Percentiles rank a stretch among this genome's conserved stretches.
phyloP scores from a whole-genome alignment of 768 basidiomycete genomes.

The Lentinula boryana region DNA sequence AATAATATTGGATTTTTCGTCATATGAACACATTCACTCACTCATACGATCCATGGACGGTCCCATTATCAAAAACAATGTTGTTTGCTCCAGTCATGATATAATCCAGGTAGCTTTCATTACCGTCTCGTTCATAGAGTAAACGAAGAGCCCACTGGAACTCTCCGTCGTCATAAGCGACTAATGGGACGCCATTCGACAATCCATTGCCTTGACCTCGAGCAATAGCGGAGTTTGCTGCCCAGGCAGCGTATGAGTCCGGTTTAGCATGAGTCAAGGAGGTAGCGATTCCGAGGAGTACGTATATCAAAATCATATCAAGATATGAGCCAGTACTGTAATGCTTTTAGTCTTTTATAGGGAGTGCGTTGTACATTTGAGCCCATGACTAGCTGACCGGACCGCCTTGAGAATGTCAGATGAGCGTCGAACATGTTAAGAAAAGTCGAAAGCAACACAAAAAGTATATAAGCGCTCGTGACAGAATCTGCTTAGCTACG shows the following conservation, averaged over 20 bases:
- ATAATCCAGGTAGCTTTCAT: constrained; percentile 35
- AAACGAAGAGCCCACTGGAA: constrained; percentile 34
- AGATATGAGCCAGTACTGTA: too few relatives aligned
- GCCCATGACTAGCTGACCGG: background rate
- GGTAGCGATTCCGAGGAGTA: background rate
- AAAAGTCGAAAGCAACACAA: background rate
- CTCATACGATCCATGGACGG: constrained; percentile 32
- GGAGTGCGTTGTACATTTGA: background rate
- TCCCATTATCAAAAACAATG: constrained; percentile 32
- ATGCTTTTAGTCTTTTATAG: background rate
- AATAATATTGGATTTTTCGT: background rate
- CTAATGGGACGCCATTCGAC: constrained; percentile 23
- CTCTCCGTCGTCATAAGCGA: constrained; percentile 36
- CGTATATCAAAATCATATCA: background rate
- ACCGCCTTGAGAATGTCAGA: background rate
- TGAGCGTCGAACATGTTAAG: background rate
- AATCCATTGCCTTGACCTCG: constrained; percentile 39
- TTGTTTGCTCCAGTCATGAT: constrained; percentile 31
- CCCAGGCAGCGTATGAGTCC: constrained; percentile 37
- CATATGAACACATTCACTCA: constrained; percentile 12
- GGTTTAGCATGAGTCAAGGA: constrained; percentile 19
- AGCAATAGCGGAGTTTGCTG: constrained; percentile 37
- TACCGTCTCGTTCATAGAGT: constrained; percentile 35
- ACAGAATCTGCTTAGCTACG: too few relatives aligned
- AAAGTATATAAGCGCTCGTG: too few relatives aligned